Percentiles rank a stretch among this genome's conserved stretches.
phyloP scores from a whole-genome alignment of 2,329 filamentous ascomycete genomes.

The Nannizziopsis barbatae region DNA sequence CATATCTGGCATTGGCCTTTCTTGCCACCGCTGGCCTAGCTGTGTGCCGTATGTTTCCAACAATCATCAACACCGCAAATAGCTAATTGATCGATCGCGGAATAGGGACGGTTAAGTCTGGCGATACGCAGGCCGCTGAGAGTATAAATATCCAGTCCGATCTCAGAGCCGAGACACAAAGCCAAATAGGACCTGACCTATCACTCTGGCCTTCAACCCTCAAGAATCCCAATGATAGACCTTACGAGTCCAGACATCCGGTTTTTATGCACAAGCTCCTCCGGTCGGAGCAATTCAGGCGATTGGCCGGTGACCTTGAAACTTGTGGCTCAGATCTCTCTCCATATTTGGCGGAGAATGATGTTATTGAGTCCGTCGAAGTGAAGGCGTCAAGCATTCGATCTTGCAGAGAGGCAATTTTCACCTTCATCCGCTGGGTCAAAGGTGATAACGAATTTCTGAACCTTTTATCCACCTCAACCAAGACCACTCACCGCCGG shows the following conservation, averaged over 20 bases:
- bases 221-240: neutral
- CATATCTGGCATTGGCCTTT: neutral
- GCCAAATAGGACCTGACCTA: neutral
- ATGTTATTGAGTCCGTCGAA: neutral
- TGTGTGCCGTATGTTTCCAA: neutral
- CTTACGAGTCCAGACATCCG: neutral
- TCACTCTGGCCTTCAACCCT: neutral
- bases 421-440: constrained; percentile 12
- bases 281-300: constrained; percentile 8
- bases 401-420: constrained; percentile 14
- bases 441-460: constrained; percentile 3
- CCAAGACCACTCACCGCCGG: too few relatives aligned
- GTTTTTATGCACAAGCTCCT: constrained; percentile 5
- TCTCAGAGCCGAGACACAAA: neutral
- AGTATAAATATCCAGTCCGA: too few relatives aligned
- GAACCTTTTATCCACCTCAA: neutral
- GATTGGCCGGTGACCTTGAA: constrained; percentile 13
- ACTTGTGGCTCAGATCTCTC: constrained; percentile 13
- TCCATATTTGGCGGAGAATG: constrained; percentile 4
- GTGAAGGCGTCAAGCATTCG: constrained; percentile 6
- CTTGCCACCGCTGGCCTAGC: neutral
- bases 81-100: too few relatives aligned
- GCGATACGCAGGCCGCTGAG: too few relatives aligned
- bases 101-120: too few relatives aligned
- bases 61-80: too few relatives aligned